Evolutionary conservation across 2,329 filamentous ascomycete species (phyloP), one percentile per base, ranked within the genome.

Genomic region (Trichoderma arundinaceum): DNA sequence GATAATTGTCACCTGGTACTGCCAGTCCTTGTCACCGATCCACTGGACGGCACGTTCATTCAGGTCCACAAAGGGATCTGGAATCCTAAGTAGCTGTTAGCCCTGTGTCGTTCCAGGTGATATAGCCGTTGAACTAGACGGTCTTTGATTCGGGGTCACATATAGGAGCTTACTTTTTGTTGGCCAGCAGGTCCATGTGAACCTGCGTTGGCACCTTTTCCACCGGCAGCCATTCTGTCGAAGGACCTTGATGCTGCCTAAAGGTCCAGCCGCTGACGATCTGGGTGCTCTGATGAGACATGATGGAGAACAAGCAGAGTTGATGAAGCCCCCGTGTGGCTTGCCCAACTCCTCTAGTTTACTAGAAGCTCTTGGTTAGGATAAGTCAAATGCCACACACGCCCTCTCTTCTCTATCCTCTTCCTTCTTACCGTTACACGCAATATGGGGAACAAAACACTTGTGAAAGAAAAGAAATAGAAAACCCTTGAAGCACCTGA

Each of bases 11-110:
- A 66, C 64, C 7, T 79, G 79, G 72, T 90, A 90, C 1, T 80
- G 78, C 87, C 87, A 90, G 64, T 79, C 77, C 69, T 84, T 84
- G 62, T 89, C 84, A n/a, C 83, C 86, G 38, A 90, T 82, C 86
- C 87, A 90, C 71, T 84, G 81, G 3, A 83, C 83, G 7, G 81
- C 78, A 9, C 86, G 75, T 71, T 90, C 88, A 70, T 90, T 89
- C 68, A 86, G 81, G 63, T 87, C 84, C 17, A 86, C 73, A 70
- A 86, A 88, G 0, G 87, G 87, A 71, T 90, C 83, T 6, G 78
- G 75, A 57, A 85, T 84, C 39, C 78, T 80, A 17, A 4, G 7
- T 7, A 17, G 2, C 2, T 53, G n/a, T 65, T 9, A 65, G 54
- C 10, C 10, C 12, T 12, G 9, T 17, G 32, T 35, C 32, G 13